These are phyloP conservation scores for Prinsepia uniflora DNA, from an alignment of 306 rosid genomes.

Conservation along the genomic window DNA sequence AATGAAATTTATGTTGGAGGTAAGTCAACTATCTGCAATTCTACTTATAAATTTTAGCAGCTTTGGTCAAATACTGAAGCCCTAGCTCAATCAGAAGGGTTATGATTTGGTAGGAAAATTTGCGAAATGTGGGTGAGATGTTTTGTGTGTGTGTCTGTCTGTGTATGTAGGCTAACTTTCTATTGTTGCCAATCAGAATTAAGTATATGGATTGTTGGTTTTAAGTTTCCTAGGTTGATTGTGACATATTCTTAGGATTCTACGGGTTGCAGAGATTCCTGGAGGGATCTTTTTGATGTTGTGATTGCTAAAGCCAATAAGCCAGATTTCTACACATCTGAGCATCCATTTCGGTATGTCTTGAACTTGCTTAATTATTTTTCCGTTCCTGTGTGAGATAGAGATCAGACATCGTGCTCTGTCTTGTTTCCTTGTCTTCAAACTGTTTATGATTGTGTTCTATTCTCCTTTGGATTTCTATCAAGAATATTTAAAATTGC, in stretches of 20 bases:
- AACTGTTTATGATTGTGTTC: not conserved
- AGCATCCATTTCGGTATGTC: slow-evolving; percentile 92
- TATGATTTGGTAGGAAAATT: not conserved
- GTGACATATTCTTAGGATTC: slow-evolving; percentile 59
- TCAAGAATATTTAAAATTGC: no score
- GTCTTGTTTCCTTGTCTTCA: slow-evolving; percentile 11
- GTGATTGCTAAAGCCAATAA: slow-evolving; percentile 93
- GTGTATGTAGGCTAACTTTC: not conserved
- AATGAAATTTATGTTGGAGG: slow-evolving; percentile 89
- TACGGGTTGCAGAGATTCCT: slow-evolving; percentile 56
- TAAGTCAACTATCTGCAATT: slow-evolving; percentile 32
- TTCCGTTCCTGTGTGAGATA: slow-evolving; percentile 1
- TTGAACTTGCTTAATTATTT: slow-evolving; percentile 14
- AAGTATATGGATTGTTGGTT: not conserved
- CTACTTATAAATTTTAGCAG: slow-evolving; percentile 10
- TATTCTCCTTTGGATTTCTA: no score
- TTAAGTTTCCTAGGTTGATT: slow-evolving; percentile 18
- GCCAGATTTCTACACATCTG: slow-evolving; percentile 86
- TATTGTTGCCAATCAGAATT: not conserved
- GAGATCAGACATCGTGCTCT: slow-evolving; percentile 3
- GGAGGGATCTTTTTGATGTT: slow-evolving; percentile 93
- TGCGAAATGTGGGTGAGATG: not conserved
- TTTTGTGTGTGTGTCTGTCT: not conserved
- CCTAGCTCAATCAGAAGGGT: not conserved
- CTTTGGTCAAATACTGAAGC: not conserved